phyloP scores from a whole-genome alignment of 2,329 filamentous ascomycete species.

The Pseudonectria buxi region DNA sequence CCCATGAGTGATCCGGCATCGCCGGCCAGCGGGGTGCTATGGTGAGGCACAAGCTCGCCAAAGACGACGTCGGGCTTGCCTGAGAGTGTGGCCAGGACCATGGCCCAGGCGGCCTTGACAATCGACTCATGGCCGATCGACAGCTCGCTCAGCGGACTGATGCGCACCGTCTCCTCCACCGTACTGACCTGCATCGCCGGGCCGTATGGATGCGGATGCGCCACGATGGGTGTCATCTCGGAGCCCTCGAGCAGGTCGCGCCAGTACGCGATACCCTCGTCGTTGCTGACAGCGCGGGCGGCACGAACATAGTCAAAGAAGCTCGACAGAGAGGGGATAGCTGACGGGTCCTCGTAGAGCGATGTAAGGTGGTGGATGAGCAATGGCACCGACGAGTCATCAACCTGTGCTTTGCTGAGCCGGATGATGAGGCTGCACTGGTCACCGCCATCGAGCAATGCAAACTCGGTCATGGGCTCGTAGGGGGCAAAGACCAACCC shows the following conservation, averaged over 20 bases:
- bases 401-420: conserved; percentile 43
- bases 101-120: conserved; percentile 52
- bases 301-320: conserved; percentile 44
- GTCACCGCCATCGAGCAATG: conserved; percentile 41
- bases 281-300: conserved; percentile 28
- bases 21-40: conserved; percentile 36
- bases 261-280: conserved; percentile 41
- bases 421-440: conserved; percentile 42
- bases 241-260: conserved; percentile 36
- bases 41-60: conserved; percentile 45
- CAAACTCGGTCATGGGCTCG: conserved; percentile 42
- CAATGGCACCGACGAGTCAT: conserved; percentile 38
- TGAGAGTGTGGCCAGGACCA: conserved; percentile 45
- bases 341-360: conserved; percentile 35
- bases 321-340: conserved; percentile 30
- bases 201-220: conserved; percentile 34
- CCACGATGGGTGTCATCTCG: conserved; percentile 39
- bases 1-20: conserved; percentile 49
- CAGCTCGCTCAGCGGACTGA: conserved; percentile 35
- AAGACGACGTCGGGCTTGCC: conserved; percentile 47
- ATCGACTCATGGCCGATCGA: conserved; percentile 45
- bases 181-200: conserved; percentile 34
- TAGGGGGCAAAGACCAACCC: conserved; percentile 32
- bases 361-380: conserved; percentile 42
- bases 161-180: conserved; percentile 32